Evolutionary conservation across 2,329 filamentous ascomycete genomes (phyloP).

Genomic region (Microcyclosporella mali): DNA sequence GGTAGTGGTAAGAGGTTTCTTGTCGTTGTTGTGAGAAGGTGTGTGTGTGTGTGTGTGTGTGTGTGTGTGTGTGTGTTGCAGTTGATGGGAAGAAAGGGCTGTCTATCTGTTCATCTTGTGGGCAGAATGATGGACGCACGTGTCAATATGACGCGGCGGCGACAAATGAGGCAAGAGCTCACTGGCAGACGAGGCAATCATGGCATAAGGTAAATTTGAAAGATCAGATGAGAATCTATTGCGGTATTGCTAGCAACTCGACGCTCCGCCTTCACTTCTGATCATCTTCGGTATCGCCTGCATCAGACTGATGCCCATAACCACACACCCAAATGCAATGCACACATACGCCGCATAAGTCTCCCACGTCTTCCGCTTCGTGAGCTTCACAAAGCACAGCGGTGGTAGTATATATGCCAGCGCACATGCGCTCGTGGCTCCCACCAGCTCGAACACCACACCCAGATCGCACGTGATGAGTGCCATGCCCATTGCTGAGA

Average conservation of each 20-base stretch:
- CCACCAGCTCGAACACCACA: constrained; percentile 90
- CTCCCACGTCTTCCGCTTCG: constrained; percentile 54
- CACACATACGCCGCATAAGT: constrained; percentile 60
- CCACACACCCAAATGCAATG: constrained; percentile 69
- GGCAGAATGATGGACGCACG: too few species aligned
- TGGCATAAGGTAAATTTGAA: too few species aligned
- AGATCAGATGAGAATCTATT: too few species aligned
- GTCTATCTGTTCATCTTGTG: too few species aligned
- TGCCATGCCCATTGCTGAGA: constrained; percentile 67
- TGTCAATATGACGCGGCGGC: too few species aligned
- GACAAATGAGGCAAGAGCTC: too few species aligned
- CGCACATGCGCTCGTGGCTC: constrained; percentile 87
- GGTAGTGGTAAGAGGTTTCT: too few species aligned
- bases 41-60: too few species aligned
- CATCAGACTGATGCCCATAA: constrained; percentile 75
- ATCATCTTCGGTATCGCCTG: constrained; percentile 65
- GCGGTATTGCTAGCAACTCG: constrained; percentile 12
- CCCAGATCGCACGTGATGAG: constrained; percentile 89
- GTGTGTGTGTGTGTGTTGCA: too few species aligned
- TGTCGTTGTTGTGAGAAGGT: too few species aligned
- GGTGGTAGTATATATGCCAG: constrained; percentile 94
- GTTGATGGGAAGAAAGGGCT: too few species aligned
- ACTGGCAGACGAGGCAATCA: too few species aligned
- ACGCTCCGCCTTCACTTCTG: constrained; percentile 22
- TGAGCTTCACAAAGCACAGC: constrained; percentile 90